Base-by-base conservation (phyloP, 2,329 filamentous ascomycete species). In the Penicillium thymicola region DNA sequence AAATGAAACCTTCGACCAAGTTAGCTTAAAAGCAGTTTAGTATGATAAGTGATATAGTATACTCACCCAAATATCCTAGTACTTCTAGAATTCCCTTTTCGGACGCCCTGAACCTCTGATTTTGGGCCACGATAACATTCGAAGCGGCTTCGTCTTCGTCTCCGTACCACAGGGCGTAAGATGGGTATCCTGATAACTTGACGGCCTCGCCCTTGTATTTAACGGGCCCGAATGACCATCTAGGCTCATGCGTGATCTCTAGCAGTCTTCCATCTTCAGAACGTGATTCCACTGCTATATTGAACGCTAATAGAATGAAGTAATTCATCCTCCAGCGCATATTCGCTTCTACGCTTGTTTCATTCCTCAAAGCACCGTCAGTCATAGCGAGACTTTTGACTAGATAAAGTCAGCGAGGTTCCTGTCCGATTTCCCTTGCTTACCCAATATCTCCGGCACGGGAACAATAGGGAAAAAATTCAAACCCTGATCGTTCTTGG, bases 61-160 rank as follows among this genome's bases (percentile, higher is more conserved):
- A 51, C 49, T 36, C 18, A 51, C 40, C 49, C 16, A 51, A n/a
- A 13, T 51, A 51, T 43, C 49, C 49, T 36, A 51, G 40, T 51
- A 43, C 49, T 51, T 51, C 49, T n/a, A 10, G 4, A 36, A 51
- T 44, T 37, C 28, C 38, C 40, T 43, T n/a, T n/a, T 44, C 49
- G 11, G 13, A 25, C 18, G 11, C 18, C 37, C 11, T 32, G 23
- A 51, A 34, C 38, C 48, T 42, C 48, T 51, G n/a, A 42, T 28
- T 32, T 16, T 51, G 48, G 37, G 37, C 37, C 48, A 51, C 48
- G 11, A 51, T 32, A 32, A 51, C 27, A 42, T 42, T 51, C 48
- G 14, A 34, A 42, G 44, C 44, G 44, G 18, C 44, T 47, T 51
- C 38, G 13, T 51, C 48, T 42, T 51, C 36, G 27, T 51, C 48